Conservation (phyloP, 116 monocot species). For the Trichopus zeylanicus region DNA sequence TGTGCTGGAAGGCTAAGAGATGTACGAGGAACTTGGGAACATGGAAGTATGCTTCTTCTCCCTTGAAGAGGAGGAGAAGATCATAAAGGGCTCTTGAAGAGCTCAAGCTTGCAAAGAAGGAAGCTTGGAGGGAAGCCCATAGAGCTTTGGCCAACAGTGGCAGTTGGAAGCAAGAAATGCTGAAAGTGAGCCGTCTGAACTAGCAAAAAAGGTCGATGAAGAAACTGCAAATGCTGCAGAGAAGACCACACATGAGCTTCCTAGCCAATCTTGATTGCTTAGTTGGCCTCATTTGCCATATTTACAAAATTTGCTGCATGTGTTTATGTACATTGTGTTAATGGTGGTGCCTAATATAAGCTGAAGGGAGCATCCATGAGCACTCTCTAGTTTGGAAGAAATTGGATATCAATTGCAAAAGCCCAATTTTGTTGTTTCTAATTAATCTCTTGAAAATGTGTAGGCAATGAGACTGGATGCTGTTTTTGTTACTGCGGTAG, state of each 20-base stretch:
- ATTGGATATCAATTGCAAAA: no score
- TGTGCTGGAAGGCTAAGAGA: constrained; percentile 75
- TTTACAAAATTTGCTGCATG: no score
- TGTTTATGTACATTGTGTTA: no score
- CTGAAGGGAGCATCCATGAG: no score
- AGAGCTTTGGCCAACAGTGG: constrained; percentile 10
- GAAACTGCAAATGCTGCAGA: not conserved
- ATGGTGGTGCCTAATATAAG: no score
- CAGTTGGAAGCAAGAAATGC: not conserved
- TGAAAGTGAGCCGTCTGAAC: not conserved
- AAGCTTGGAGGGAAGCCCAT: constrained; percentile 26
- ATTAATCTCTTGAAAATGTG: no score
- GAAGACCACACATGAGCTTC: no score
- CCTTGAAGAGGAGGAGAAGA: constrained; percentile 57
- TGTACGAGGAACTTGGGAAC: constrained; percentile 62
- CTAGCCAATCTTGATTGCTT: not conserved
- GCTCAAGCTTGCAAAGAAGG: constrained; percentile 30
- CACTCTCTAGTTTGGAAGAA: no score
- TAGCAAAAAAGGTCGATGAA: constrained; percentile 16
- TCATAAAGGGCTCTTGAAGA: constrained; percentile 53
- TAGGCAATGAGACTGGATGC: no score
- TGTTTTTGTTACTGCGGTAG: no score
- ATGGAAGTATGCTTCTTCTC: constrained; percentile 61
- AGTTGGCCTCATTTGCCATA: no score
- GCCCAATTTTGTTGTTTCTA: no score